Base-by-base conservation (phyloP, 371 early-diverging fungal genomes). In the Mucor plumbeus region DNA sequence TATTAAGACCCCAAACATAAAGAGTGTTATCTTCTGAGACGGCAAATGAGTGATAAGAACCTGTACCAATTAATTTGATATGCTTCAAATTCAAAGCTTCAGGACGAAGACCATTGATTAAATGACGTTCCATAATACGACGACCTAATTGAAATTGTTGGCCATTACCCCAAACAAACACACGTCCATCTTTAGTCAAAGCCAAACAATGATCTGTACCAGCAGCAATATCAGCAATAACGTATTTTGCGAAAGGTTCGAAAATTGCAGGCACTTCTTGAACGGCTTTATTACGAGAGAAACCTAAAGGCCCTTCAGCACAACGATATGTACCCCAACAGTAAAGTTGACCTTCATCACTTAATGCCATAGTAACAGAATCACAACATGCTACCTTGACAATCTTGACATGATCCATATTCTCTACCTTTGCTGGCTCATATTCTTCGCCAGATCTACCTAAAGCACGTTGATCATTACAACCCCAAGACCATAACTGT, bases 391-490 rank as follows among this genome's bases (percentile, higher is more conserved):
- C 94, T 9, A 97, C 92, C 64, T 94, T 88, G 36, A 94, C 90
- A 50, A 98, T 78, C 38, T 87, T 83, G 17, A 55, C 60, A 39
- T 60, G n/a, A 39, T 94, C 94, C 64, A 94, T 78, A 9, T 90
- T 93, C 47, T 89, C 87, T 4, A 87, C 82, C 13, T 60, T 69
- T 8, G 68, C 88, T 11, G 93, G 91, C 31, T 71, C 77, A 53
- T 84, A 89, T 69, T 97, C 98, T 41, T 94, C 92, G 11, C 94
- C 95, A 0, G 69, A 75, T 39, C 96, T 87, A 69, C 99, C 99
- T 17, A 99, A 87, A n/a, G 97, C 97, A 65, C 87, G 81, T 78
- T 99, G 97, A 82, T 99, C 99, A 77, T 99, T 99, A 85, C 97
- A 96, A 3, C 99, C 99, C 99, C 99, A 99, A 43, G 96, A 89